phyloP scores from a whole-genome alignment of 352 stramenopile species.

The Achlya hypogyna region DNA sequence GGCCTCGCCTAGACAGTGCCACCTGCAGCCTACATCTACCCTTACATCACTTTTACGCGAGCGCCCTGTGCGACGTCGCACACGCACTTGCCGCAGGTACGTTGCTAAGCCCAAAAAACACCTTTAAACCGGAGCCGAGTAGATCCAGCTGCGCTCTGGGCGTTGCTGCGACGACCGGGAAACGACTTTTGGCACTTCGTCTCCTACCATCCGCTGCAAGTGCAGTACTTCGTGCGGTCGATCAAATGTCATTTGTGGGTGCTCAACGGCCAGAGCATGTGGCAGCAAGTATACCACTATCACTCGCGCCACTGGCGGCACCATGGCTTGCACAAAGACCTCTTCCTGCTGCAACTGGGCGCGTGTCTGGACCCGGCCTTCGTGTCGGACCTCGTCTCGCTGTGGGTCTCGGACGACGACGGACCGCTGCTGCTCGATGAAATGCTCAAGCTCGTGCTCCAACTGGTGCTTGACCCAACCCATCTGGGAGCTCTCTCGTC shows the following conservation, averaged over 20 bases:
- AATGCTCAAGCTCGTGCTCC: slow-evolving; percentile 45
- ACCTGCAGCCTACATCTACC: slow-evolving; percentile 66
- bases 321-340: slow-evolving; percentile 59
- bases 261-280: slow-evolving; percentile 70
- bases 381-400: slow-evolving; percentile 38
- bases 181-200: slow-evolving; percentile 39
- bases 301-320: slow-evolving; percentile 75
- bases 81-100: slow-evolving; percentile 32
- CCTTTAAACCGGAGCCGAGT: background rate
- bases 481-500: background rate
- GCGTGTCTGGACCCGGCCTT: slow-evolving; percentile 30
- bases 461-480: slow-evolving; percentile 34
- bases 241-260: slow-evolving; percentile 73
- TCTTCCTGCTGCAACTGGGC: slow-evolving; percentile 57
- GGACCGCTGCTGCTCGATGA: slow-evolving; percentile 52
- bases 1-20: slow-evolving; percentile 4
- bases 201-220: slow-evolving; percentile 42
- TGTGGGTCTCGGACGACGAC: slow-evolving; percentile 32
- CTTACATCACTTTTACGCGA: slow-evolving; percentile 68
- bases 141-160: background rate
- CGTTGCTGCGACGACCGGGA: slow-evolving; percentile 22
- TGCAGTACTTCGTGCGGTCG: slow-evolving; percentile 52
- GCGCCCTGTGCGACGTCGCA: slow-evolving; percentile 42
- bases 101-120: background rate
- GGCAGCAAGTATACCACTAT: slow-evolving; percentile 72